phyloP scores from a whole-genome alignment of 352 stramenopile genomes.

The Phytophthora cajani region DNA sequence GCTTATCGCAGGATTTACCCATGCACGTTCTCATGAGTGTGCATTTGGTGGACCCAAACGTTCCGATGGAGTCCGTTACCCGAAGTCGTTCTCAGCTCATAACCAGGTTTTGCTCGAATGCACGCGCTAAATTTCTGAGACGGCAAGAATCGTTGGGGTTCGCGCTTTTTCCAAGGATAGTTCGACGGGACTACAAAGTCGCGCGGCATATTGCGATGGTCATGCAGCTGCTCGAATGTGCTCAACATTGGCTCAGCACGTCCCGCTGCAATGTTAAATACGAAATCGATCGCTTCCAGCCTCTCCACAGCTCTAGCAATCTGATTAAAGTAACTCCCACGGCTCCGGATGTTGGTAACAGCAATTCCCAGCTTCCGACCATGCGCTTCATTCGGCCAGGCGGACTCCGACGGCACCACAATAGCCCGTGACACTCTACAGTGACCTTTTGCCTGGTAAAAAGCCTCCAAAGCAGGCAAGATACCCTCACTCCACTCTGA shows the following conservation, averaged over 20 bases:
- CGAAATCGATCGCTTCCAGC: slow-evolving; percentile 13
- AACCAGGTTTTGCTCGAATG: too few species aligned
- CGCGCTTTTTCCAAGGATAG: background rate
- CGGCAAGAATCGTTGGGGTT: too few species aligned
- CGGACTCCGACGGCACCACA: slow-evolving; percentile 37
- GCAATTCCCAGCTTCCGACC: slow-evolving; percentile 32
- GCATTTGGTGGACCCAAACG: too few species aligned
- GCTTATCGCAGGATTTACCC: too few species aligned
- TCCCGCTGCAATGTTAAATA: background rate
- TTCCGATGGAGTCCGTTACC: too few species aligned
- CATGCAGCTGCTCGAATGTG: background rate
- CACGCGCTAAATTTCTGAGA: too few species aligned
- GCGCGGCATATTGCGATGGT: background rate
- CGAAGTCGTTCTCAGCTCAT: too few species aligned
- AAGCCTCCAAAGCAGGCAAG: slow-evolving; percentile 43
- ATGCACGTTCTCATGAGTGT: too few species aligned
- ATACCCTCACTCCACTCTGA: slow-evolving; percentile 30
- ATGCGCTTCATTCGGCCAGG: slow-evolving; percentile 40
- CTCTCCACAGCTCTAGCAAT: background rate
- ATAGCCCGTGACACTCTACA: slow-evolving; percentile 34
- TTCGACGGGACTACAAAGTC: background rate
- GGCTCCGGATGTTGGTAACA: background rate
- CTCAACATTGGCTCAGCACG: background rate
- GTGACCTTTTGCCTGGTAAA: slow-evolving; percentile 35
- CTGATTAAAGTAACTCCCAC: slow-evolving; percentile 6